Percentiles rank a stretch among this genome's conserved stretches.
Conservation (phyloP, 768 basidiomycete species). For the Saitozyma sp. region DNA sequence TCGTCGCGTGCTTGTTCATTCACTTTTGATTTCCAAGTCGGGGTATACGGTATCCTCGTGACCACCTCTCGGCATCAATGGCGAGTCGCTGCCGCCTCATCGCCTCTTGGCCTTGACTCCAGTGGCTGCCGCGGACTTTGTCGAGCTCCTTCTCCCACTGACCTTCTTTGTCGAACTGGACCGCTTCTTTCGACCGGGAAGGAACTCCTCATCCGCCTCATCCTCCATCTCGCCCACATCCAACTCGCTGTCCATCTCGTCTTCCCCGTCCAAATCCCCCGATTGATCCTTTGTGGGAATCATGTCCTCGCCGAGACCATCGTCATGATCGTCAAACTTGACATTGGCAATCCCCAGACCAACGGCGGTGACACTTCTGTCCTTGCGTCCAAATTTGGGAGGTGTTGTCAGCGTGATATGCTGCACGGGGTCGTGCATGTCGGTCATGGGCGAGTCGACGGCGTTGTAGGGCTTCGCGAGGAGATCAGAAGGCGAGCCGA, state of each 20-base stretch:
- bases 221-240: constrained; percentile 12
- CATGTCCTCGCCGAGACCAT: background rate
- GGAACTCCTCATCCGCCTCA: constrained; percentile 22
- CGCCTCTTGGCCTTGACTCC: too few relatives aligned
- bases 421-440: constrained; percentile 11
- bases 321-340: constrained; percentile 24
- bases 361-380: constrained; percentile 25
- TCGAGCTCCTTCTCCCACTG: too few relatives aligned
- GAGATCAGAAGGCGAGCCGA: constrained; percentile 4
- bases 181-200: constrained; percentile 3
- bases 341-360: constrained; percentile 45
- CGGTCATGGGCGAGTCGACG: too few relatives aligned
- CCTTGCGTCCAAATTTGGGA: constrained; percentile 12
- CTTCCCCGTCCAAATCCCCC: constrained; percentile 14
- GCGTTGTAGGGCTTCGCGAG: background rate
- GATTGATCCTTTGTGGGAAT: background rate
- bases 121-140: too few relatives aligned
- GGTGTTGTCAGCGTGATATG: constrained; percentile 38
- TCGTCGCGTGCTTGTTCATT: too few relatives aligned
- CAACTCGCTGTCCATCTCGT: constrained; percentile 15
- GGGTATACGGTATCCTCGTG: too few relatives aligned
- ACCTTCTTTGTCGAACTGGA: too few relatives aligned
- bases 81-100: too few relatives aligned
- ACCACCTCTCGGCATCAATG: too few relatives aligned
- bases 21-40: too few relatives aligned